Base-by-base conservation (phyloP, 2,329 filamentous ascomycete genomes). In the Basipetospora chlamydospora region DNA sequence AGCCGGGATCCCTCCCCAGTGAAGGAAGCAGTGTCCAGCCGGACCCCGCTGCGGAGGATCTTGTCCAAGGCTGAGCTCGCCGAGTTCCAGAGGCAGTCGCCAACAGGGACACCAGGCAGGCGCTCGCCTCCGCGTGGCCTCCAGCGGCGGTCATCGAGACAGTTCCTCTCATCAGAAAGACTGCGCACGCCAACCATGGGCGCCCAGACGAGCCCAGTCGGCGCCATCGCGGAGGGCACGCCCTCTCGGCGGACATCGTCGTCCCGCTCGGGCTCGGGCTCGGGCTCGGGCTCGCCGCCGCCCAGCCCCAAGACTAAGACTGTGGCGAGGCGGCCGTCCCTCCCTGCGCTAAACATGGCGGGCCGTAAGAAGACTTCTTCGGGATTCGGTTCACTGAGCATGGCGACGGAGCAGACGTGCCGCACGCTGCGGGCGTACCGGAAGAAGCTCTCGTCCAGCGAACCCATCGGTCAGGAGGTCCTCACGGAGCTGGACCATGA, bases 61-160 rank as follows among this genome's bases (percentile, higher is more conserved):
- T 64, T 96, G 22, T 94, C 87, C 2, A 85, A 82, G 47, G 78
- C 80, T 1, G 88, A 96, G 48, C 62, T 96, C 28, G 81, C 85
- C 7, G 83, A 87, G 42, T 87, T 93, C 42, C 72, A 75, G 43
- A 60, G 71, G 4, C 60, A 67, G 4, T 60, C 63, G 1, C 48
- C 61, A 7, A 53, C 60, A 7, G 18, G 8, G 35, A 38, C 33
- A 25, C 50, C 55, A 6, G 67, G 69, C 3, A 62, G 67, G 30
- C 62, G 61, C 17, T 77, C 72, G 1, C 73, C 74, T 1, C 66
- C 70, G 2, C 60, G 73, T 39, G 59, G 63, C 0, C 43, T 77
- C 5, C 58, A 64, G 21, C 65, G 69, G 25, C 69, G 70, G 38
- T 63, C 67, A 12, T 78, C 75, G 10, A 57, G 63, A 18, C 42